phyloP scores from a whole-genome alignment of 73 alveolate species.

The Breviolum minutum region DNA sequence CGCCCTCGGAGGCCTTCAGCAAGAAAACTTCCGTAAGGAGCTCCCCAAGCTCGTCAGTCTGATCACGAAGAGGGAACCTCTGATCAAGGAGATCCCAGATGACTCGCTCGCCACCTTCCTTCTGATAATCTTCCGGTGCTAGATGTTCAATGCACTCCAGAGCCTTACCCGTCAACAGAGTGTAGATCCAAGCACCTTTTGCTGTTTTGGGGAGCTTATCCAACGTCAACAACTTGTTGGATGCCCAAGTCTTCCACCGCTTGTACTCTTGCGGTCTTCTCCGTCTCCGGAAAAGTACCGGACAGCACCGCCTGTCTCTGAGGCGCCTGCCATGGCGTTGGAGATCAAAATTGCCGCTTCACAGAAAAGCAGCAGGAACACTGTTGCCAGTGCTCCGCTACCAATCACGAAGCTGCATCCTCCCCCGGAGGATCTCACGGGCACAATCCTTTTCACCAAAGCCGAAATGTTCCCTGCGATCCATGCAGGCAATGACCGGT shows the following conservation, averaged over 20 bases:
- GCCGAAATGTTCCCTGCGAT: no score
- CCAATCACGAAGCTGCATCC: no score
- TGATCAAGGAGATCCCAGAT: not conserved
- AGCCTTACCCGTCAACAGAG: not conserved
- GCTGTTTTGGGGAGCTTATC: not conserved
- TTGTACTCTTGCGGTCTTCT: not conserved
- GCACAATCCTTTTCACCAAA: no score
- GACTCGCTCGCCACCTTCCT: not conserved
- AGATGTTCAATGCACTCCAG: not conserved
- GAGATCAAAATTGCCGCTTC: no score
- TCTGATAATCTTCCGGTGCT: not conserved
- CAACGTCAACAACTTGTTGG: not conserved
- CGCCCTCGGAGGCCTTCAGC: not conserved
- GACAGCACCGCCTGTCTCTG: not conserved
- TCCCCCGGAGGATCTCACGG: no score
- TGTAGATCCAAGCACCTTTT: not conserved
- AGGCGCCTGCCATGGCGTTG: no score
- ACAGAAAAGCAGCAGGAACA: no score
- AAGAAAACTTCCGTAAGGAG: not conserved
- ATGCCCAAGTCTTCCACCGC: not conserved
- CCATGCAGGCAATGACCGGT: no score
- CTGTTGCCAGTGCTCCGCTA: no score
- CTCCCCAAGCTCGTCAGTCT: not conserved
- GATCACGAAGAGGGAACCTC: not conserved
- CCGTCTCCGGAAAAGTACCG: not conserved